phyloP scores from a whole-genome alignment of 2,329 filamentous ascomycete species.

The Trichoderma arundinaceum region DNA sequence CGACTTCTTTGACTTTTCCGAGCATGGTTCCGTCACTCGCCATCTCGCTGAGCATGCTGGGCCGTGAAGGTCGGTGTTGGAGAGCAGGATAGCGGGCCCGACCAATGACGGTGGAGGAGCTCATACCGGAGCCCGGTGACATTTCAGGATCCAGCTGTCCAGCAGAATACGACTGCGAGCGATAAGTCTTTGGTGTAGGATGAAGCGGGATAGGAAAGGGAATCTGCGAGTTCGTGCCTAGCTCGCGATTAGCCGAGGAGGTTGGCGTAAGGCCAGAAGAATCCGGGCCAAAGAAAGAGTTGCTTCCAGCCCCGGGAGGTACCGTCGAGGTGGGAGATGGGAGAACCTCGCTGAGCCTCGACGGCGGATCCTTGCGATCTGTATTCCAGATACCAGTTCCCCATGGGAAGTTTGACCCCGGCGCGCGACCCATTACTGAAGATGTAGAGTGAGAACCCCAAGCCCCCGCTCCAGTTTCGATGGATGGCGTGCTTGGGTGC shows the following conservation, averaged over 20 bases:
- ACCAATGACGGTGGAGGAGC: slow-evolving; percentile 56
- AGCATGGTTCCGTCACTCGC: slow-evolving; percentile 66
- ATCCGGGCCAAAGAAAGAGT: slow-evolving; percentile 58
- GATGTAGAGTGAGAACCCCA: slow-evolving; percentile 62
- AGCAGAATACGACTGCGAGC: slow-evolving; percentile 96
- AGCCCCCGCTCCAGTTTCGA: slow-evolving; percentile 58
- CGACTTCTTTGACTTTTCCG: slow-evolving; percentile 72
- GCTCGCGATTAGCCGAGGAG: slow-evolving; percentile 59
- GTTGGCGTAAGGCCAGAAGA: slow-evolving; percentile 51
- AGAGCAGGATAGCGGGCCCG: slow-evolving; percentile 68
- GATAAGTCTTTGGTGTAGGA: slow-evolving; percentile 88
- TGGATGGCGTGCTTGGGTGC: slow-evolving; percentile 78
- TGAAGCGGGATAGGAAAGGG: slow-evolving; percentile 88
- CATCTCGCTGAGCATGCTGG: slow-evolving; percentile 77
- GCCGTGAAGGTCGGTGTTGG: slow-evolving; percentile 80
- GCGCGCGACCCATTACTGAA: slow-evolving; percentile 55
- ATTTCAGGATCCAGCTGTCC: slow-evolving; percentile 81
- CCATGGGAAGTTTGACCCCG: slow-evolving; percentile 68
- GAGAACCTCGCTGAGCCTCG: slow-evolving; percentile 74
- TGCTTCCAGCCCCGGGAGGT: slow-evolving; percentile 51
- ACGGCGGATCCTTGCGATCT: slow-evolving; percentile 77
- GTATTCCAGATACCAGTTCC: slow-evolving; percentile 82
- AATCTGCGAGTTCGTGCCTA: slow-evolving; percentile 67
- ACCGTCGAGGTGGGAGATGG: slow-evolving; percentile 73
- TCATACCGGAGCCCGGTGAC: slow-evolving; percentile 47